A percentile compares a stretch with the other conserved stretches of the same genome.
These are phyloP conservation scores for Hanseniaspora nectarophila DNA, from an alignment of 805 yeast species.

Conservation along the genomic window DNA sequence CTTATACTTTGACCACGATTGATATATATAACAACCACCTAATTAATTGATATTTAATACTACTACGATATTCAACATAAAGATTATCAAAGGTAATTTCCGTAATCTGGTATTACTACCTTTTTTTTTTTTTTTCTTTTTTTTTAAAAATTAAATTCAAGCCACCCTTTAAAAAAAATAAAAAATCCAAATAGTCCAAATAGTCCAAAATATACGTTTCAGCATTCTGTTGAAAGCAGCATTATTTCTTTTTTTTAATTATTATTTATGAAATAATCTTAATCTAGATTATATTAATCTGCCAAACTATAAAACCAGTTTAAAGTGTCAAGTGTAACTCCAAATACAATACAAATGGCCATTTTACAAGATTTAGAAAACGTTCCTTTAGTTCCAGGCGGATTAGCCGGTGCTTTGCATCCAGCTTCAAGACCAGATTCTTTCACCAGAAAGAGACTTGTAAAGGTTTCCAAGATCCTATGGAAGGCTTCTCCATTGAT, in stretches of 20 bases:
- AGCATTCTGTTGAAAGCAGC: no score
- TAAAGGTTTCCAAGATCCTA: conserved; percentile 23
- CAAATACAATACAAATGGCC: not conserved
- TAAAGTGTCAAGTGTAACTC: no score
- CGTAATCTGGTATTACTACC: no score
- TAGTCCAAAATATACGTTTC: no score
- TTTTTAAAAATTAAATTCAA: not conserved
- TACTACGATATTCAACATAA: no score
- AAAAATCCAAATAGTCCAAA: not conserved
- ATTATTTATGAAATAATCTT: not conserved
- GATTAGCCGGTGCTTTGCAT: conserved; percentile 13
- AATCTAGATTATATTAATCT: not conserved
- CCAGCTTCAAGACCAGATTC: conserved; percentile 3
- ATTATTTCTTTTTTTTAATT: not conserved
- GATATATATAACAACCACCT: no score
- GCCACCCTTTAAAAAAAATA: not conserved
- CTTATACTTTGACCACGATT: conserved; percentile 9
- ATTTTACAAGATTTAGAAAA: not conserved
- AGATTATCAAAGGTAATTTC: no score
- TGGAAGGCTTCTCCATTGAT: conserved; percentile 60
- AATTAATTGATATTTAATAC: no score
- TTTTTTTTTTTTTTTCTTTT: not conserved
- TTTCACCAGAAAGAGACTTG: conserved; percentile 19
- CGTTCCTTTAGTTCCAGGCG: conserved; percentile 10
- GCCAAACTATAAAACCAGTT: no score